Percentiles rank a stretch among this genome's conserved stretches.
These are phyloP conservation scores for Coemansia sp. DNA, from an alignment of 192 early-diverging fungal species.

Conservation along the genomic window DNA sequence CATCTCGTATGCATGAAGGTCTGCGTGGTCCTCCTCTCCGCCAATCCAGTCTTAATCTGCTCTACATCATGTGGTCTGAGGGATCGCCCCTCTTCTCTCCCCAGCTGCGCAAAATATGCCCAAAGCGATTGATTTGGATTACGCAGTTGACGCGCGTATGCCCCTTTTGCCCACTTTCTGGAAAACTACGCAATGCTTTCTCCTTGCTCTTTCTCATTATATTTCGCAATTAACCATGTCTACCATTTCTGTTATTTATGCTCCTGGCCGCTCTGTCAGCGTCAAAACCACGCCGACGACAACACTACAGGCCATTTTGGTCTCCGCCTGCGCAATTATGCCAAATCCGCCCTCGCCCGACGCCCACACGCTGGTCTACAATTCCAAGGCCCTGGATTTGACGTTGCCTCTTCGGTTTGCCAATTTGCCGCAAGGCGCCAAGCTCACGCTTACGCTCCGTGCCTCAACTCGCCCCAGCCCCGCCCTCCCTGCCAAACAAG, in stretches of 20 bases:
- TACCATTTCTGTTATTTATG: slow-evolving; percentile 61
- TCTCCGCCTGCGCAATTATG: slow-evolving; percentile 59
- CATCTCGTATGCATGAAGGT: background rate
- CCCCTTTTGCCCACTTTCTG: background rate
- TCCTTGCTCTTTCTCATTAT: background rate
- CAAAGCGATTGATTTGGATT: background rate
- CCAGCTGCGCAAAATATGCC: background rate
- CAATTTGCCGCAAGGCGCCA: slow-evolving; percentile 78
- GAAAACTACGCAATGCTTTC: background rate
- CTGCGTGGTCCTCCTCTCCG: background rate
- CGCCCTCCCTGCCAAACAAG: background rate
- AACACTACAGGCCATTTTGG: slow-evolving; percentile 67
- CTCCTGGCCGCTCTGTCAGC: slow-evolving; percentile 26
- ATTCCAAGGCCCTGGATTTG: slow-evolving; percentile 67
- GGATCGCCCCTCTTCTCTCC: background rate
- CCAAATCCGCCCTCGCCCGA: slow-evolving; percentile 57
- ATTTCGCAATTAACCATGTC: slow-evolving; percentile 26
- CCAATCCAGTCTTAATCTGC: background rate
- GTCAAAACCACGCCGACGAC: slow-evolving; percentile 77
- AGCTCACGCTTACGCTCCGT: slow-evolving; percentile 58
- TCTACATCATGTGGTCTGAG: background rate
- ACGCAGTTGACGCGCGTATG: background rate
- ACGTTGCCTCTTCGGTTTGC: slow-evolving; percentile 77
- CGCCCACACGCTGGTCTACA: slow-evolving; percentile 63
- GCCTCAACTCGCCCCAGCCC: background rate